Base-by-base conservation (phyloP, 805 yeast species). In the Lipomyces yamadae region DNA sequence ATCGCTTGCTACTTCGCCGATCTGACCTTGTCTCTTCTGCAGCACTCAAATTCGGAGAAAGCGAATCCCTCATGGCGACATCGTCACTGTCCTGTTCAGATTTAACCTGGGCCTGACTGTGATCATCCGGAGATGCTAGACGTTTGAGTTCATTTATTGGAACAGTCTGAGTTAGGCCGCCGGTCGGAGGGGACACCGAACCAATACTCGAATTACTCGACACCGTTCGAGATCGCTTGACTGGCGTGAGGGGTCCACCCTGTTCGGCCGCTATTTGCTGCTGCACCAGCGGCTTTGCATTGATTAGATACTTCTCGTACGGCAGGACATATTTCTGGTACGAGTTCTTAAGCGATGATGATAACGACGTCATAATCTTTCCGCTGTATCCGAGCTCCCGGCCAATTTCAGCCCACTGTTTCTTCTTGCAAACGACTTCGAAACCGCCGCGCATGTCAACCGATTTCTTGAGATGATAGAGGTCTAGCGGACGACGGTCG, bases 331-430 rank as follows among this genome's bases (percentile, higher is more conserved):
- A 66, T 53, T 61, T 58, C 60, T 65, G 69, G 57, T 76, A 76
- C 0, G 89, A 84, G 1, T 85, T 76, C 73, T 88, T 85, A 67
- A 90, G 78, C 0, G 92, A 84, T 15, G 92, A 84, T 13, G 91
- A 86, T 56, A 89, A 76, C 11, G 92, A 87, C 39, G 90, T 87
- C 84, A 88, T 87, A 61, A 87, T 86, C 71, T 86, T 83, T 1
- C 91, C 92, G 39, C 86, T 83, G 74, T 87, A 89, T 0, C 96
- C 96, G 60, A 91, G 78, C 72, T 90, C 96, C 63, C 92, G 81
- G 13, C 94, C 94, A 8, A 91, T 84, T 73, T 89, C 92, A 0
- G 92, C 92, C 97, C 97, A 91, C 57, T 85, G 80, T 45, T 74
- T 63, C 54, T 61, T 54, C 53, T 63, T 63, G 52, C 70, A 62